Evolutionary conservation across 768 basidiomycete species (phyloP).

Genomic region (Suillus bovinus): DNA sequence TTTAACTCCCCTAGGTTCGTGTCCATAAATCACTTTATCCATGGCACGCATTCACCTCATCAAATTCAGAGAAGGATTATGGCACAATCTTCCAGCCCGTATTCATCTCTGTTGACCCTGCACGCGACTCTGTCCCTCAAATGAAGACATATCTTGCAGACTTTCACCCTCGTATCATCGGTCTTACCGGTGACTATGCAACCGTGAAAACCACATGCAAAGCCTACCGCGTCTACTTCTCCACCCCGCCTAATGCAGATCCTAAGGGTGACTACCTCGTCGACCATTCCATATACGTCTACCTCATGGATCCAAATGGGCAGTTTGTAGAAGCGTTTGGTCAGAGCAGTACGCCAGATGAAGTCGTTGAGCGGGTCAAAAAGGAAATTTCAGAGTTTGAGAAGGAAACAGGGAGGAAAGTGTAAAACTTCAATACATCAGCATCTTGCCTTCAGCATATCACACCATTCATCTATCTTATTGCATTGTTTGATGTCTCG

Average conservation of each 20-base stretch:
- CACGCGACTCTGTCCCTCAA: conserved; percentile 70
- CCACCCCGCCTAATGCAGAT: conserved; percentile 86
- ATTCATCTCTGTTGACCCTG: conserved; percentile 97
- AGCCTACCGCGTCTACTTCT: conserved; percentile 97
- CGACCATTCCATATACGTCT: conserved; percentile 96
- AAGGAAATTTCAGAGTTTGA: conserved; percentile 50
- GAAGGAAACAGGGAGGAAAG: conserved; percentile 33
- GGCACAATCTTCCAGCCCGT: conserved; percentile 81
- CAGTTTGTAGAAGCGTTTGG: conserved; percentile 97
- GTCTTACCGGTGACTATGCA: conserved; percentile 85
- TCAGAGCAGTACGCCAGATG: conserved; percentile 68
- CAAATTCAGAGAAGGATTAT: conserved; percentile 58
- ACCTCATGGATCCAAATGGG: conserved; percentile 95
- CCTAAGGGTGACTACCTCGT: conserved; percentile 94
- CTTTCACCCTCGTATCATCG: conserved; percentile 89
- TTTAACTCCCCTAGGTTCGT: conserved; percentile 65
- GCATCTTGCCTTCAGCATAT: conserved; percentile 9
- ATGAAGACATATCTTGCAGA: conserved; percentile 72
- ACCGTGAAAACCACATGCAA: conserved; percentile 88
- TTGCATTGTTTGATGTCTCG: neutral
- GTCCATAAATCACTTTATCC: neutral
- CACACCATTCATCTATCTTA: conserved; percentile 16
- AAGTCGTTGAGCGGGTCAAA: conserved; percentile 63
- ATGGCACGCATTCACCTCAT: conserved; percentile 13
- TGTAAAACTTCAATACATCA: conserved; percentile 19